phyloP scores from a whole-genome alignment of 2,329 filamentous ascomycete genomes.

The Xylariaceae sp. region DNA sequence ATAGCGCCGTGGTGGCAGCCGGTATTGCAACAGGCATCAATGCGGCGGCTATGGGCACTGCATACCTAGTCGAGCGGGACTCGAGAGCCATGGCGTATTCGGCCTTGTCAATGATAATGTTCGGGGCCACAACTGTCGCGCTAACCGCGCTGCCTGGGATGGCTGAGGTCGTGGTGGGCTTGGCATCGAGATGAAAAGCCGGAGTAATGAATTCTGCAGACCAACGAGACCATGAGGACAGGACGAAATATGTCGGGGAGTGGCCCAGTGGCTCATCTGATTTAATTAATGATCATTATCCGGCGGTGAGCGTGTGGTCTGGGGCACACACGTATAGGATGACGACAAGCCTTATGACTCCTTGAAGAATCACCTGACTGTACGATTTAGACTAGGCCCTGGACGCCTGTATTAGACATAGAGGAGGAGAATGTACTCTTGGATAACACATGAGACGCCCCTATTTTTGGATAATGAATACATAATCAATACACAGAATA shows the following conservation, averaged over 20 bases:
- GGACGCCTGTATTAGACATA: neutral
- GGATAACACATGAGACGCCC: neutral
- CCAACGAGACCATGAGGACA: neutral
- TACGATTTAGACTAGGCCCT: neutral
- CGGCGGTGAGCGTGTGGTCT: neutral
- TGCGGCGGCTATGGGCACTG: conserved; percentile 56
- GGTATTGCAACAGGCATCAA: conserved; percentile 55
- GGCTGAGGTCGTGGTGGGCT: conserved; percentile 34
- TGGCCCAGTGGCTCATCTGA: neutral
- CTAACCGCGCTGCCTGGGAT: conserved; percentile 49
- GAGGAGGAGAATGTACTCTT: neutral
- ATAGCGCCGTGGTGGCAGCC: conserved; percentile 41
- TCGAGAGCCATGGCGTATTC: conserved; percentile 54
- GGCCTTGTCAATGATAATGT: conserved; percentile 54
- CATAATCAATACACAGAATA: no score
- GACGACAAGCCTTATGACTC: neutral
- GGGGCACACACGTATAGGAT: conserved; percentile 3
- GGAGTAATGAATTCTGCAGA: neutral
- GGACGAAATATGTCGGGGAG: neutral
- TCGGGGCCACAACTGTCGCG: conserved; percentile 53
- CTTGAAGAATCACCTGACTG: neutral
- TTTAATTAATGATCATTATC: neutral
- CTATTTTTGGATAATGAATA: neutral
- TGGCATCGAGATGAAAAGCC: conserved; percentile 31
- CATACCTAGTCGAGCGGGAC: conserved; percentile 51